These are phyloP conservation scores for Tausonia pullulans DNA, from an alignment of 1,284 basidiomycete genomes.

Conservation along the genomic window DNA sequence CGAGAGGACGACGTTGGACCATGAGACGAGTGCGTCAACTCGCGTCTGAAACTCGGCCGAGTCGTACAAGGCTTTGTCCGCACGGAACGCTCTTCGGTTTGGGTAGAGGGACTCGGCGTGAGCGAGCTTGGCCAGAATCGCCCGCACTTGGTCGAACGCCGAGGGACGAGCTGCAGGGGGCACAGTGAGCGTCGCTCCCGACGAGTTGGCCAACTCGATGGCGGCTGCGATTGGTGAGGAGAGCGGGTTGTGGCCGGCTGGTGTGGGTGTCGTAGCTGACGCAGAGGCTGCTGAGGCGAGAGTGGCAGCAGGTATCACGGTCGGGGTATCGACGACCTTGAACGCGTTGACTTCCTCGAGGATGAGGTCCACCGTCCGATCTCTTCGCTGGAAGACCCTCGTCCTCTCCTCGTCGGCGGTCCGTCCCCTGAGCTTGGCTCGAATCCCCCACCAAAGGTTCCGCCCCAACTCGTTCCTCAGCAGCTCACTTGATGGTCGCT, in stretches of 20 bases:
- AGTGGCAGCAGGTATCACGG: slow-evolving; percentile 21
- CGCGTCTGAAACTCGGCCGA: slow-evolving; percentile 59
- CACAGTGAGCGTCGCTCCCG: neutral
- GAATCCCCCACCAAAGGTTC: slow-evolving; percentile 80
- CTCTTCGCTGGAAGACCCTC: slow-evolving; percentile 67
- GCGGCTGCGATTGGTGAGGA: no score
- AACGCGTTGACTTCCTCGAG: slow-evolving; percentile 75
- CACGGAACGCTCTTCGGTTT: slow-evolving; percentile 61
- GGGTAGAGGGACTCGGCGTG: slow-evolving; percentile 81
- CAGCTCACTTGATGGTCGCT: slow-evolving; percentile 52
- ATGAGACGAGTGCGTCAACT: slow-evolving; percentile 76
- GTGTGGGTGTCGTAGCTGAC: neutral
- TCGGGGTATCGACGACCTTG: slow-evolving; percentile 36
- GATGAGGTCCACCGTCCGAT: slow-evolving; percentile 66
- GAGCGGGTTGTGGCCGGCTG: slow-evolving; percentile 32
- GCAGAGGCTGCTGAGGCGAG: no score
- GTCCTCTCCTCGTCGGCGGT: slow-evolving; percentile 72
- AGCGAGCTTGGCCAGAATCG: slow-evolving; percentile 66
- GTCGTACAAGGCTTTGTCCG: slow-evolving; percentile 61
- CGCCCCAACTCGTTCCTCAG: slow-evolving; percentile 52
- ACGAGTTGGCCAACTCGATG: neutral
- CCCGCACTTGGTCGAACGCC: slow-evolving; percentile 60
- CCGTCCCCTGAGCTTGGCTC: slow-evolving; percentile 70
- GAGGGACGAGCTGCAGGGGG: neutral
- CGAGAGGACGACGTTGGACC: slow-evolving; percentile 70